These are phyloP conservation scores for Paraphoma chrysanthemicola DNA, from an alignment of 2,329 filamentous ascomycete species.

Conservation along the genomic window DNA sequence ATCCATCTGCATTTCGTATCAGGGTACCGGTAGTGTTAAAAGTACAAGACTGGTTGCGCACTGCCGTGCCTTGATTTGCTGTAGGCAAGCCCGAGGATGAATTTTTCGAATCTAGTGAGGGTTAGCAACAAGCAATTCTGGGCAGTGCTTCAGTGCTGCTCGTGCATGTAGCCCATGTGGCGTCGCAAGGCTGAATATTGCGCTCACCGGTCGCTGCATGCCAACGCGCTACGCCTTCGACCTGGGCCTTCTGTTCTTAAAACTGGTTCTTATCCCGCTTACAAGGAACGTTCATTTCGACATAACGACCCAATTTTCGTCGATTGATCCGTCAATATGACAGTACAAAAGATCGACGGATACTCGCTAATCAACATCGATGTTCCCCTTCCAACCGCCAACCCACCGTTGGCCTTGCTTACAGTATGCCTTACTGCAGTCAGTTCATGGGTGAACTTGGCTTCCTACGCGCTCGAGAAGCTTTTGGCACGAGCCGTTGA, in stretches of 20 bases:
- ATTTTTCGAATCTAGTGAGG: too few relatives aligned
- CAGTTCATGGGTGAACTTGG: background rate
- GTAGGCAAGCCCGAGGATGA: too few relatives aligned
- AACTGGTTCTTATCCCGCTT: background rate
- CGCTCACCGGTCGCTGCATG: background rate
- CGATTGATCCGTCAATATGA: background rate
- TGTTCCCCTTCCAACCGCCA: background rate
- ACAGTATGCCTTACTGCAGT: background rate
- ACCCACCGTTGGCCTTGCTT: background rate
- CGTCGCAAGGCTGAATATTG: background rate
- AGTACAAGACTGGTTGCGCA: too few relatives aligned
- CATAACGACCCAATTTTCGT: background rate
- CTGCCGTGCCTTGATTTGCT: too few relatives aligned
- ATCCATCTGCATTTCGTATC: too few relatives aligned
- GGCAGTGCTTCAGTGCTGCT: too few relatives aligned
- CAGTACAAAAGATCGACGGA: background rate
- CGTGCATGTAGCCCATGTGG: background rate
- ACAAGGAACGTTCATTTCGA: background rate
- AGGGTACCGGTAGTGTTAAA: too few relatives aligned
- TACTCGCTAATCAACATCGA: background rate
- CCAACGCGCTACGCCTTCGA: background rate
- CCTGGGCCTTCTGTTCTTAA: background rate
- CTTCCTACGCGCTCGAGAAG: background rate
- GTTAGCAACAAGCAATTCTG: too few relatives aligned
- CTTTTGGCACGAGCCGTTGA: background rate